phyloP scores from a whole-genome alignment of 2,329 filamentous ascomycete genomes.

The Colletotrichum sp. region DNA sequence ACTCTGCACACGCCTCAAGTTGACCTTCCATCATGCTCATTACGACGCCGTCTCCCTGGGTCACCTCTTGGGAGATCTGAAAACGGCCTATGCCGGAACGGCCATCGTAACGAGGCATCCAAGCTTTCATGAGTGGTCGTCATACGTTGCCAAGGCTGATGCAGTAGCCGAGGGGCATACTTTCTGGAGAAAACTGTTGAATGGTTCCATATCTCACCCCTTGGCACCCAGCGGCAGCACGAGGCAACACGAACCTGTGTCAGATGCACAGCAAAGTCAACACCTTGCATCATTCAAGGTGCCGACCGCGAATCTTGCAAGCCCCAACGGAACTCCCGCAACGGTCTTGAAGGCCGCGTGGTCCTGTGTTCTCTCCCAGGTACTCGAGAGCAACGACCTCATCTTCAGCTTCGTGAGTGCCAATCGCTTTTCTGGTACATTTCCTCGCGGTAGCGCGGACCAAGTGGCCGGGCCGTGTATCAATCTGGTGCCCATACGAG shows the following conservation, averaged over 20 bases:
- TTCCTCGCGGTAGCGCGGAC: background rate
- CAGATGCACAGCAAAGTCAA: fast-evolving
- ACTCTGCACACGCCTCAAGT: background rate
- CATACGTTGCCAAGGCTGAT: background rate
- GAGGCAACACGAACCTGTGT: background rate
- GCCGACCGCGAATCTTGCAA: background rate
- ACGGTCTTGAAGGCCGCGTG: background rate
- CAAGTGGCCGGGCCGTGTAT: background rate
- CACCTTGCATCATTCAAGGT: background rate
- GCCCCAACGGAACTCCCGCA: background rate
- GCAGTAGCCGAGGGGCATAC: background rate
- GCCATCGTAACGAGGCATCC: background rate
- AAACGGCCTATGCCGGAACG: fast-evolving
- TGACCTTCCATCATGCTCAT: background rate
- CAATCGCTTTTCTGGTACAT: background rate
- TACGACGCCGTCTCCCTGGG: background rate
- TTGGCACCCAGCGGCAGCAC: background rate
- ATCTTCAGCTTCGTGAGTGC: background rate
- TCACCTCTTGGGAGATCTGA: background rate
- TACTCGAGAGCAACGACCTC: fast-evolving
- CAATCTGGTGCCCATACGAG: background rate
- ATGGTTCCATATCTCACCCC: background rate
- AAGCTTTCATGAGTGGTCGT: background rate
- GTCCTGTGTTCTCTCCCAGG: background rate
- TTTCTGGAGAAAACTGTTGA: background rate